Evolutionary conservation across 2,329 filamentous ascomycete genomes (phyloP).

Genomic region (Penicillium sp.): DNA sequence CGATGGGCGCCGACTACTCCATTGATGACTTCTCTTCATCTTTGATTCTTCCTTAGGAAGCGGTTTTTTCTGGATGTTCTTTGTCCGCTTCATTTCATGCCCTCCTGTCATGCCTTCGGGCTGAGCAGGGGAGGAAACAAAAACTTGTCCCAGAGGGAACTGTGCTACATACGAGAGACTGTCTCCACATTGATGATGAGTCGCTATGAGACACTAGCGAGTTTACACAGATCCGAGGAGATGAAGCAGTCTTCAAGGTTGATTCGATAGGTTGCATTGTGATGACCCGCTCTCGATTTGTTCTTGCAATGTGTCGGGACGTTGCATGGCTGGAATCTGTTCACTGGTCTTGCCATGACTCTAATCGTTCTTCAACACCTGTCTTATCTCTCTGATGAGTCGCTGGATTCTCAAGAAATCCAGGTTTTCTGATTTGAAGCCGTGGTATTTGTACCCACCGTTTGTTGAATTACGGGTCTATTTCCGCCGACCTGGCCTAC

Average conservation of each 20-base stretch:
- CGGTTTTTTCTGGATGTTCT: conserved; percentile 97
- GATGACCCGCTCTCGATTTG: conserved; percentile 16
- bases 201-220: conserved; percentile 20
- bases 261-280: conserved; percentile 17
- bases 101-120: conserved; percentile 56
- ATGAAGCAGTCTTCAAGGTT: conserved; percentile 18
- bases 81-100: conserved; percentile 77
- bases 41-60: conserved; percentile 51
- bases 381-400: neutral
- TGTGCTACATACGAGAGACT: conserved; percentile 77
- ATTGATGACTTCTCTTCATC: conserved; percentile 26
- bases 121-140: conserved; percentile 75
- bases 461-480: conserved; percentile 11
- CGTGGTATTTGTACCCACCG: conserved; percentile 11
- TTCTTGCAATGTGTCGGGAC: conserved; percentile 14
- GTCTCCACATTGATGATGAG: conserved; percentile 20
- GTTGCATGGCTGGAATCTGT: conserved; percentile 22
- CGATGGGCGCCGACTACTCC: conserved; percentile 60
- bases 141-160: conserved; percentile 90
- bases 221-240: conserved; percentile 33
- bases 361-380: conserved; percentile 25
- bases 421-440: conserved; percentile 18
- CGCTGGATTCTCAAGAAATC: conserved; percentile 1
- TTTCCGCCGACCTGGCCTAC: conserved; percentile 1
- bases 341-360: conserved; percentile 15